Base-by-base conservation (phyloP, 1,284 basidiomycete genomes). In the Ceratobasidium sp. region DNA sequence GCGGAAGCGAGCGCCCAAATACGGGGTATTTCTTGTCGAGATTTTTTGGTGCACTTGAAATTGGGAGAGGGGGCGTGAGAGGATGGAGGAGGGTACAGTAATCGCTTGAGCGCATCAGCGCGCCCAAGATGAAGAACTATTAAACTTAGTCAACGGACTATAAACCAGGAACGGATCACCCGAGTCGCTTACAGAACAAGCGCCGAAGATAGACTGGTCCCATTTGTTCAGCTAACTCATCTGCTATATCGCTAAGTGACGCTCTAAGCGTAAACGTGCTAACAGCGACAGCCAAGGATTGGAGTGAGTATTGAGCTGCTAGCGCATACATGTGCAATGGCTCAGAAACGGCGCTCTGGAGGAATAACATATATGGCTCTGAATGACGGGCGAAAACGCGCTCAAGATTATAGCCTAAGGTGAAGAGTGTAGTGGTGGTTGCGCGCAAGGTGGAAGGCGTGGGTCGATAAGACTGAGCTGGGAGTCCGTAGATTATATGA, bases 201-300 rank as follows among this genome's bases (percentile, higher is more conserved):
- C 90, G 89, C 80, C 91, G 91, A 58, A 92, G 87, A 77, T 91
- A 91, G 15, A 89, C 80, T 13, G 91, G 87, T 18, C 91, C 91
- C 51, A 92, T 91, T 49, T 84, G 86, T 73, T 88, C 85, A 3
- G 89, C 90, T 85, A 90, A 88, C 66, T 90, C 90, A 82, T 92
- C 91, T 13, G 89, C 88, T 49, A 92, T 83, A 0, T 88, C 85
- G 23, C 89, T 86, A 5, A 92, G 87, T 10, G 88, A 87, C 80
- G 90, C 89, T 13, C 89, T 89, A 68, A 92, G 87, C 51, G 92
- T 86, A 83, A 91, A 89, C 0, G 90, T 87, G 4, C 91, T 92
- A 3, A 89, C 87, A 9, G 89, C 85, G 12, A 91, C 88, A 0
- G 91, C 91, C 61, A 92, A 87, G 68, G 90, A 88, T 77, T 90